Percentiles rank a stretch among this genome's conserved stretches.
Evolutionary conservation across 768 basidiomycete species (phyloP).

Genomic region (Lentinula lateritia): DNA sequence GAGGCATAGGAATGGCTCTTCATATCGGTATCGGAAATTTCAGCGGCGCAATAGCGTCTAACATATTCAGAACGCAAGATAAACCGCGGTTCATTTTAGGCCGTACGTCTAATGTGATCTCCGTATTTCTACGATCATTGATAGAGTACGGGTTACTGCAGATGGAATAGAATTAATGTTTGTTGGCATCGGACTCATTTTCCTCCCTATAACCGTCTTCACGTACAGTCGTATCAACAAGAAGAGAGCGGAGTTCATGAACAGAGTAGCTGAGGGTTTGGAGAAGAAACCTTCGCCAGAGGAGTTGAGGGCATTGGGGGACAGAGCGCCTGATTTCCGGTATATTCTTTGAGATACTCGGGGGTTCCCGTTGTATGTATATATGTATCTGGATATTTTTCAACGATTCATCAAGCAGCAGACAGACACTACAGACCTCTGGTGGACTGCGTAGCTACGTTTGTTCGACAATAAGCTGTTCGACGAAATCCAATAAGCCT

Average conservation of each 20-base stretch:
- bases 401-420: no score
- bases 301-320: conserved; percentile 8
- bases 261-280: conserved; percentile 7
- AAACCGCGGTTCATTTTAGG: conserved; percentile 57
- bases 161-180: conserved; percentile 66
- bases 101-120: conserved; percentile 34
- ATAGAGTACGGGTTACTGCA: conserved; percentile 15
- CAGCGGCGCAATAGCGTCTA: conserved; percentile 56
- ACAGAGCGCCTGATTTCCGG: conserved; percentile 6
- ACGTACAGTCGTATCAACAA: conserved; percentile 53
- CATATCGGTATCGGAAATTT: conserved; percentile 72
- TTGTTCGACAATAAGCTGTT: no score
- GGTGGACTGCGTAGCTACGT: no score
- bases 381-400: no score
- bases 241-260: conserved; percentile 33
- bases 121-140: background rate
- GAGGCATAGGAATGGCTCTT: conserved; percentile 60
- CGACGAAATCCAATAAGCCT: no score
- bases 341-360: conserved; percentile 6
- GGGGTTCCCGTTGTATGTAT: no score
- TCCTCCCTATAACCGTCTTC: conserved; percentile 41
- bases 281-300: conserved; percentile 11
- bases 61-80: conserved; percentile 56
- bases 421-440: no score
- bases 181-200: conserved; percentile 56